Conservation (phyloP, 305 asterid genomes). For the Fraxinus nigra region DNA sequence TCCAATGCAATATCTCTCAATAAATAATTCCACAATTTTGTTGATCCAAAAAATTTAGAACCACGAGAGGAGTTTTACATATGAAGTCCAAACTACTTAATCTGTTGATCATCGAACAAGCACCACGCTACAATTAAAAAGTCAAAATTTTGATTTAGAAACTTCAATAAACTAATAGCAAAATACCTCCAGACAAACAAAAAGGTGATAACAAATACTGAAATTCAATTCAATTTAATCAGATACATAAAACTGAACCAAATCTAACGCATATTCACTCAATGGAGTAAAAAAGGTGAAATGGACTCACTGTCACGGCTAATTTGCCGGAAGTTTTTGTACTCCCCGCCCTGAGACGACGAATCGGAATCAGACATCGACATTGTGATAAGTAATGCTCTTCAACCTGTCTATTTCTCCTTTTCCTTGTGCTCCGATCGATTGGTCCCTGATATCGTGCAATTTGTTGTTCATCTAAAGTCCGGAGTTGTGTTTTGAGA, state of each 20-base stretch:
- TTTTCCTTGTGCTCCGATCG: slow-evolving; percentile 11
- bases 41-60: not conserved
- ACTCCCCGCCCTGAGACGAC: slow-evolving; percentile 88
- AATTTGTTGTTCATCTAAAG: slow-evolving; percentile 35
- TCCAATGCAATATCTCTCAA: not conserved
- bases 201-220: not conserved
- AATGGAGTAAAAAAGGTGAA: not conserved
- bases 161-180: not conserved
- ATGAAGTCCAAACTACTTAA: not conserved
- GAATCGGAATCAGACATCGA: slow-evolving; percentile 94
- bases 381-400: slow-evolving; percentile 33
- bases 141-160: not conserved
- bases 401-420: not conserved
- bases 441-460: slow-evolving; percentile 15
- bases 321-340: slow-evolving; percentile 79
- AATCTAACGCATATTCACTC: not conserved
- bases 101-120: not conserved
- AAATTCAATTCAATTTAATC: slow-evolving; percentile 5
- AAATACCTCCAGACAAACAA: not conserved
- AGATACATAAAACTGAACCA: not conserved
- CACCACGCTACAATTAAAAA: not conserved
- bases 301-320: slow-evolving; percentile 79
- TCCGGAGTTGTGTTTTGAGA: slow-evolving; percentile 11
- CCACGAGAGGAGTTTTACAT: not conserved
- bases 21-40: not conserved